Evolutionary conservation across 2,329 filamentous ascomycete genomes (phyloP), one percentile per base, ranked within the genome.

Genomic region (Phialocephala subalpina): DNA sequence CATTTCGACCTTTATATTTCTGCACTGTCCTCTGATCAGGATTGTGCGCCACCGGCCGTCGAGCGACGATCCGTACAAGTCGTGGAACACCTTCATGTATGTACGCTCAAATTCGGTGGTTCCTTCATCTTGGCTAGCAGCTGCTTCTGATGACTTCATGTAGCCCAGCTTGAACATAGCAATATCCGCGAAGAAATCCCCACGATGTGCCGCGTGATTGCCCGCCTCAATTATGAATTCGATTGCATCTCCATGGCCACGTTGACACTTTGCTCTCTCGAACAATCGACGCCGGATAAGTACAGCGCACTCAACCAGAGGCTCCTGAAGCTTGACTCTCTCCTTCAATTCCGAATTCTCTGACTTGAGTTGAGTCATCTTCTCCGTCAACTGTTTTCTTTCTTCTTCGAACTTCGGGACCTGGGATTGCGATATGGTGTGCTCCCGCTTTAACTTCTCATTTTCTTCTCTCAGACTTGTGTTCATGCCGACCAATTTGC

Each of bases 151-250:
- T 20, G 16, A 8, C 33, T 58, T 38, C 55, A 58, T 38, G n/a
- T 40, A 58, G 2, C 55, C 49, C 5, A 53, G 49, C 49, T 33
- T 53, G 49, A 53, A 33, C 49, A 53, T 29, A 4, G 25, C 25
- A 29, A 53, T 1, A 18, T 53, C 49, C 4, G 49, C 25, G 12
- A 53, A 8, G 12, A 16, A 53, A 11, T 53, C 22, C 1, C 49
- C 49, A 3, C 49, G 6, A 3, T 53, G 25, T 53, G 49, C 49
- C 1, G 49, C 49, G 18, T 25, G 49, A 18, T 53, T 53, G 3
- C 47, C 49, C 5, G 22, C 49, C 11, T 53, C 49, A 33, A 29
- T n/a, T 1, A 53, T 33, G 1, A 25, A 27, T 11, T 18, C 25
- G 25, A 29, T 8, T 1, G 49, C 49, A 6, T 18, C 3, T 12